phyloP scores from a whole-genome alignment of 139 green algal genomes.

The Trebouxia sp. region DNA sequence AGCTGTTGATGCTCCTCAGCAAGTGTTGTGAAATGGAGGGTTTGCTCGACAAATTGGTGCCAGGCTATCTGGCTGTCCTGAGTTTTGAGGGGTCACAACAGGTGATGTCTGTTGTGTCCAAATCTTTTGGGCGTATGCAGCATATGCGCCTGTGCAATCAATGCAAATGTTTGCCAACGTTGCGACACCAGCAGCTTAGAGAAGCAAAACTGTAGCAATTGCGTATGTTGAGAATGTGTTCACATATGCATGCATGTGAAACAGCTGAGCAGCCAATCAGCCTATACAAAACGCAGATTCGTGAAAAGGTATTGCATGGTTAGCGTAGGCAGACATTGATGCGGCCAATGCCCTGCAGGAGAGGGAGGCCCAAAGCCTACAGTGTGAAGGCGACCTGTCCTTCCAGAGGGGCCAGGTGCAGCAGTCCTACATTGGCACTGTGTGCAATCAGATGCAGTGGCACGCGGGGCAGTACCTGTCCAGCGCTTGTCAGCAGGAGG shows the following conservation, averaged over 20 bases:
- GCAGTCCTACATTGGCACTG: conserved; percentile 18
- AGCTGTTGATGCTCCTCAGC: neutral
- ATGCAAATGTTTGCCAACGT: neutral
- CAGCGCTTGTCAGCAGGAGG: neutral
- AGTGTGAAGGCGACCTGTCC: neutral
- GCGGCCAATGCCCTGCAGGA: neutral
- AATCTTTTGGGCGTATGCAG: no score
- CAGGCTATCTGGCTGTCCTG: neutral
- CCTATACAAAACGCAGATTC: no score
- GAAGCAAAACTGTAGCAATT: neutral
- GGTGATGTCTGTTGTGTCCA: no score
- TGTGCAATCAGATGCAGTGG: neutral
- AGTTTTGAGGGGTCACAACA: neutral
- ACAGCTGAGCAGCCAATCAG: no score
- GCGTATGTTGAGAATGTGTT: no score
- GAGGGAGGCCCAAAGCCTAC: neutral
- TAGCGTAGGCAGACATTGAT: neutral
- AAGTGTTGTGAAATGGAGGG: neutral
- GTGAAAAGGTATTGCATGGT: no score
- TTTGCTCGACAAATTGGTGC: neutral
- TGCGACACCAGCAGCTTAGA: neutral
- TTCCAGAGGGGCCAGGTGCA: neutral
- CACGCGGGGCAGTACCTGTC: neutral
- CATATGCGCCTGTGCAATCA: neutral
- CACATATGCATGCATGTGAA: no score